Evolutionary conservation across 805 yeast genomes (phyloP), one percentile per base, ranked within the genome.

Genomic region (Debaryomyces tyrocola): DNA sequence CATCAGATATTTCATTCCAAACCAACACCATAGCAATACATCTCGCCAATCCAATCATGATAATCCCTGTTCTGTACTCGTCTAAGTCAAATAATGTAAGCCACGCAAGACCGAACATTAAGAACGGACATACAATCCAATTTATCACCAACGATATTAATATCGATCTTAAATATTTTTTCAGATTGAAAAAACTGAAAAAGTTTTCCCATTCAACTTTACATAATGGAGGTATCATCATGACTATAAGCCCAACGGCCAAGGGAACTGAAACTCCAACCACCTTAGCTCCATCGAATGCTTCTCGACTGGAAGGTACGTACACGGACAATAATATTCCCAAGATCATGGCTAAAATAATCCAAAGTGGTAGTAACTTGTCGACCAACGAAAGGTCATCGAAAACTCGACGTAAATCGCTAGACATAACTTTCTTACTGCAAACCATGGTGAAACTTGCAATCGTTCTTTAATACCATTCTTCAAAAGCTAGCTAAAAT

Each of bases 11-110:
- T 27, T 76, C 73, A 54, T 76, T 80, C 85, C 85, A 80, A 21
- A 80, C 58, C 42, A 81, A 60, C 1, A 80, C 85, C 85, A 81
- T 80, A 18, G 85, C 85, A 51, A 80, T 79, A 56, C 85, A 80
- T 47, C 85, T 62, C 5, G 83, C 85, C 31, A 78, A 46, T 1
- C 85, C 85, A 39, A 81, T 77, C 77, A 81, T 73, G 27, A 81
- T 78, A n/a, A 81, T 68, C 1, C 85, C 85, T 35, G 62, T 65
- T 36, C 85, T 62, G 46, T 75, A 77, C 45, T 78, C 85, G 6
- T 62, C 62, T 41, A 69, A 54, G 46, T 79, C 76, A 45, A 76
- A 76, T 40, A 81, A 52, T 0, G 72, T 67, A 37, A 74, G 54
- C 85, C 85, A 80, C 0, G 82, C 75, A 14, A 80, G 63, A 0